phyloP scores from a whole-genome alignment of 352 stramenopile genomes.

The Thalassiosira mediterranea region DNA sequence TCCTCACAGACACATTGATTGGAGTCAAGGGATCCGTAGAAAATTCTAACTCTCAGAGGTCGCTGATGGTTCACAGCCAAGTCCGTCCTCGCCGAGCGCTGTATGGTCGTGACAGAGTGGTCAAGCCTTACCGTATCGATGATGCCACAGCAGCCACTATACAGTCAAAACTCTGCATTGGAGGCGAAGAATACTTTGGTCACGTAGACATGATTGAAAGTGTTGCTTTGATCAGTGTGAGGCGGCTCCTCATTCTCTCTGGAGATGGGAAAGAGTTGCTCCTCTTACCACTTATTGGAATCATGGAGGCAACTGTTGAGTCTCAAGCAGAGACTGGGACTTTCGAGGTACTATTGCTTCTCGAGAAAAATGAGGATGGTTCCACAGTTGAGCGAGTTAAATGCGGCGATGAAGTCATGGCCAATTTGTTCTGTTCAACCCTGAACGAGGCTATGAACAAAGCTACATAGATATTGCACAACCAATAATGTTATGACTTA shows the following conservation, averaged over 20 bases:
- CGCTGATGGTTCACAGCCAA: slow-evolving; percentile 47
- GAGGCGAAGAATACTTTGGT: slow-evolving; percentile 74
- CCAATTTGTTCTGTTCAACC: slow-evolving; percentile 20
- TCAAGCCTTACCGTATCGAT: slow-evolving; percentile 66
- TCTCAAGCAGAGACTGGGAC: slow-evolving; percentile 2
- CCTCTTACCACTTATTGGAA: slow-evolving; percentile 63
- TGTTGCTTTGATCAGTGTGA: slow-evolving; percentile 75
- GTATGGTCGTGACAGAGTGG: slow-evolving; percentile 72
- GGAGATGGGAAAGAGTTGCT: slow-evolving; percentile 64
- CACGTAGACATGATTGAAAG: slow-evolving; percentile 73
- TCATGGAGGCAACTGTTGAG: slow-evolving; percentile 54
- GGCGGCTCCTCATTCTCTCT: slow-evolving; percentile 63
- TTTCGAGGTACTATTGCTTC: slow-evolving; percentile 16
- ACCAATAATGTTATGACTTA: background rate
- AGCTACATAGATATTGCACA: background rate
- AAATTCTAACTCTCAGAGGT: slow-evolving; percentile 15
- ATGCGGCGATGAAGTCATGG: slow-evolving; percentile 35
- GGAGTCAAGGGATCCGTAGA: slow-evolving; percentile 82
- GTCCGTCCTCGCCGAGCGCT: slow-evolving; percentile 71
- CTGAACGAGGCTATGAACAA: slow-evolving; percentile 18
- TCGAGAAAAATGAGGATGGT: slow-evolving; percentile 12
- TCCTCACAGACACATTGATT: slow-evolving; percentile 86
- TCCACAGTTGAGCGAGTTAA: slow-evolving; percentile 29
- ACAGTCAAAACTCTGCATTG: slow-evolving; percentile 60
- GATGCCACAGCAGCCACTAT: slow-evolving; percentile 73